These are phyloP conservation scores for Hyparrhenia diplandra DNA, from an alignment of 176 grass and related monocot species.

Conservation along the genomic window DNA sequence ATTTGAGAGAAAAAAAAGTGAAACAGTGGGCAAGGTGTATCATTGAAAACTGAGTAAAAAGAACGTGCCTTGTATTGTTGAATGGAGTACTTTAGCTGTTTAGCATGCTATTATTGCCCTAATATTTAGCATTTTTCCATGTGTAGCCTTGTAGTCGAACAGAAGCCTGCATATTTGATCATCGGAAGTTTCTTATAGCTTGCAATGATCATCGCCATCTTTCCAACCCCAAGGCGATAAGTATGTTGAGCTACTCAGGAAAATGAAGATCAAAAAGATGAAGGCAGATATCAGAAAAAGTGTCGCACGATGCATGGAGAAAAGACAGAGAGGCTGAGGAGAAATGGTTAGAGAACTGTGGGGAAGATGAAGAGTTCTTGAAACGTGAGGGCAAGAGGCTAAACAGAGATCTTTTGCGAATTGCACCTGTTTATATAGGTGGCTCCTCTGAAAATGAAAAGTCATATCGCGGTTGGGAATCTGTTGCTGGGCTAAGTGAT, in stretches of 20 bases:
- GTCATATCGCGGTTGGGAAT: slow-evolving; percentile 74
- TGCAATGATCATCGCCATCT: slow-evolving; percentile 85
- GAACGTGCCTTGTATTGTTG: not conserved
- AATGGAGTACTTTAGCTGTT: not conserved
- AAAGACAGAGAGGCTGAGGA: slow-evolving; percentile 90
- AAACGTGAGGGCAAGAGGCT: slow-evolving; percentile 89
- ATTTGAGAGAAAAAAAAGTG: not conserved
- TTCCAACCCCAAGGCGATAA: slow-evolving; percentile 82
- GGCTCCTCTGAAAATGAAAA: slow-evolving; percentile 73
- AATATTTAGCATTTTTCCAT: slow-evolving; percentile 20
- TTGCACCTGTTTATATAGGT: slow-evolving; percentile 90
- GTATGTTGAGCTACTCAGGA: slow-evolving; percentile 59
- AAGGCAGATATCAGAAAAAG: slow-evolving; percentile 68
- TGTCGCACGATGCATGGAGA: slow-evolving; percentile 78
- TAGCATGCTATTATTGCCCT: not conserved
- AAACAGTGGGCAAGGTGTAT: not conserved
- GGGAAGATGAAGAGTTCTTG: slow-evolving; percentile 97
- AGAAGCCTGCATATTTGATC: slow-evolving; percentile 92
- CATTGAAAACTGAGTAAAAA: not conserved
- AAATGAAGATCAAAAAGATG: slow-evolving; percentile 83
- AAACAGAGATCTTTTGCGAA: slow-evolving; percentile 86
- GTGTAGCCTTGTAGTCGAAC: slow-evolving; percentile 85
- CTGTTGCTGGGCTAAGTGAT: slow-evolving; percentile 90
- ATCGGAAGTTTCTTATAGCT: slow-evolving; percentile 97
- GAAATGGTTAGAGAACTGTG: slow-evolving; percentile 98